Conservation (phyloP, 1,284 basidiomycete genomes). For the Lentinus polychrous region DNA sequence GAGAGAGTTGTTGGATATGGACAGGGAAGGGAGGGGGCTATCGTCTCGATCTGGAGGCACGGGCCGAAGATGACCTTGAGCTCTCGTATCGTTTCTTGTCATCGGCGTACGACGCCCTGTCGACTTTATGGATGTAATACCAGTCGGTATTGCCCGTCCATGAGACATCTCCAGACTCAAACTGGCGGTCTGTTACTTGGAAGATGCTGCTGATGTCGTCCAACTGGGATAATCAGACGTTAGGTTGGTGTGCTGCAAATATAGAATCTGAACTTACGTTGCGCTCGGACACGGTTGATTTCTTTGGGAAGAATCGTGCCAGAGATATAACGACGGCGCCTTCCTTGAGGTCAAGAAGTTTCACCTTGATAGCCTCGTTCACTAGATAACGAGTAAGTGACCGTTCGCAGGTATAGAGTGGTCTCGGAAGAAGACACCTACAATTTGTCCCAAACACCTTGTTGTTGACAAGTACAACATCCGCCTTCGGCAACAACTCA, state of each 20-base stretch:
- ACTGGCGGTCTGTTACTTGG: conserved; percentile 59
- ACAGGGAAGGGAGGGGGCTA: not conserved
- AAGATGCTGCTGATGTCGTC: conserved; percentile 74
- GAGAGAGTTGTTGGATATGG: too few relatives aligned
- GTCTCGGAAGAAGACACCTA: too few relatives aligned
- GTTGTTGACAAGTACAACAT: conserved; percentile 74
- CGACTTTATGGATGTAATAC: conserved; percentile 70
- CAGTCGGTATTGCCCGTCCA: conserved; percentile 64
- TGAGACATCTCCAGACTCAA: conserved; percentile 64
- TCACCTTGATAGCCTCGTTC: conserved; percentile 65
- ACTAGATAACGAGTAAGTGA: conserved; percentile 34
- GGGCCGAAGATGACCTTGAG: conserved; percentile 14
- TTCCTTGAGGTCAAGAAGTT: conserved; percentile 74
- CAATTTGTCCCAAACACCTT: conserved; percentile 67
- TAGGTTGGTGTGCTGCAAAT: not conserved
- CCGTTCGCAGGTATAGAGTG: not conserved
- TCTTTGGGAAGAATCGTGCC: conserved; percentile 59
- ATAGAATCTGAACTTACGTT: conserved; percentile 41
- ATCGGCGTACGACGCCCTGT: conserved; percentile 58
- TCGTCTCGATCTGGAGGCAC: conserved; percentile 16
- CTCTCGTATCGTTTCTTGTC: conserved; percentile 26
- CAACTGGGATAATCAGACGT: conserved; percentile 32
- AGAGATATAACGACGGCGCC: conserved; percentile 75
- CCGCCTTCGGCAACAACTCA: conserved; percentile 57
- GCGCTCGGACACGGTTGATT: conserved; percentile 64